Evolutionary conservation across 768 basidiomycete species (phyloP), one percentile per base, ranked within the genome.

Genomic region (Leccinellum albellum): DNA sequence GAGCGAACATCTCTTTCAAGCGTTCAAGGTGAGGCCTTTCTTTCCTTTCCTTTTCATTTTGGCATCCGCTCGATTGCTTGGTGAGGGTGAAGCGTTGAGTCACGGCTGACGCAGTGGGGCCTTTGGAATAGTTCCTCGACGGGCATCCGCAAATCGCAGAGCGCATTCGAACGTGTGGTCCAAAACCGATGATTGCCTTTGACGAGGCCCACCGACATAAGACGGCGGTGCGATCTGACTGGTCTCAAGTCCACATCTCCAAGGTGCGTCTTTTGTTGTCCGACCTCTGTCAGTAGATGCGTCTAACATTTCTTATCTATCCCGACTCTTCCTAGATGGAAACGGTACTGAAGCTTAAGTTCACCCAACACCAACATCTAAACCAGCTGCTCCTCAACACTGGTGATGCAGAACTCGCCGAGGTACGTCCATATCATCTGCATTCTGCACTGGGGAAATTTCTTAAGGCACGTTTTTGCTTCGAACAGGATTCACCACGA

Each of bases 1-100:
- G 7, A 86, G 86, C 67, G 88, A 89, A 63, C 88, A 89, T 69
- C 79, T 89, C 20, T 89, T 88, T 62, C 87, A 89, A 64, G 86
- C 88, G 0, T 85, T 87, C 75, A 89, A 88, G 70, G 86, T 82
- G 54, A n/a, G 67, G 17, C 21, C 6, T 46, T 46, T 44, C 13
- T 3, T 28, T 28, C 9, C 7, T 23, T 23, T 23, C 7, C 23
- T 8, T 32, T 40, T 9, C 10, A n/a, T 12, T 12, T 20, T 42
- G n/a, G n/a, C 54, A 7, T n/a, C 32, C 31, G 12, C 21, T 14
- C 46, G 26, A 1, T 59, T 42, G 37, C 17, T 3, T 12, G 20
- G 24, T 5, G 9, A 28, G 12, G n/a, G 14, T 23, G 9, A 40
- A 12, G 10, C 46, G 31, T 28, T 4, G 24, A 20, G 33, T 28